Conservation (phyloP, 148 eudicot genomes). For the Diospyros lotus region DNA sequence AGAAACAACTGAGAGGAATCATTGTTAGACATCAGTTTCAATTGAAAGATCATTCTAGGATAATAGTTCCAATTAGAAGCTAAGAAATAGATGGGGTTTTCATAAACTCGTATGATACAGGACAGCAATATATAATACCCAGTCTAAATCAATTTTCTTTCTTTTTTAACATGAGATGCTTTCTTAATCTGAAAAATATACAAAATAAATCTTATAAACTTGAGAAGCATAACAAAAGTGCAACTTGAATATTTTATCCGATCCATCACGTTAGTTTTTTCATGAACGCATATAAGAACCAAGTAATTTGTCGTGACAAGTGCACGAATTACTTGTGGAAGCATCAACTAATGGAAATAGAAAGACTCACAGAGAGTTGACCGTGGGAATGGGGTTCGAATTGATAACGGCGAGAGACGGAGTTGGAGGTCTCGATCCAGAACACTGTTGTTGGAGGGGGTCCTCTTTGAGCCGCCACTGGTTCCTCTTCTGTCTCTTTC, state of each 20-base stretch:
- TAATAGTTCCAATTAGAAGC: too few relatives aligned
- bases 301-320: background rate
- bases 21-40: too few relatives aligned
- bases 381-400: conserved; percentile 50
- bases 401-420: conserved; percentile 55
- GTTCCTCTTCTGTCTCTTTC: conserved; percentile 23
- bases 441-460: conserved; percentile 21
- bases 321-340: background rate
- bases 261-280: too few relatives aligned
- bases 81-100: too few relatives aligned
- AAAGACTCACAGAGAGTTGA: conserved; percentile 49
- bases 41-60: too few relatives aligned
- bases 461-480: conserved; percentile 16
- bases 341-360: background rate
- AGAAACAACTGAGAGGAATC: too few relatives aligned
- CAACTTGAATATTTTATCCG: too few relatives aligned
- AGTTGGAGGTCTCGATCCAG: conserved; percentile 79
- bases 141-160: background rate
- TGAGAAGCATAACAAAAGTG: background rate
- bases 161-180: background rate
- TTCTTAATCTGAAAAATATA: background rate
- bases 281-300: background rate
- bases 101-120: background rate
- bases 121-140: background rate
- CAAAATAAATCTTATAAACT: background rate